Evolutionary conservation across 306 rosid genomes (phyloP).

Genomic region (Rosa multiflora): DNA sequence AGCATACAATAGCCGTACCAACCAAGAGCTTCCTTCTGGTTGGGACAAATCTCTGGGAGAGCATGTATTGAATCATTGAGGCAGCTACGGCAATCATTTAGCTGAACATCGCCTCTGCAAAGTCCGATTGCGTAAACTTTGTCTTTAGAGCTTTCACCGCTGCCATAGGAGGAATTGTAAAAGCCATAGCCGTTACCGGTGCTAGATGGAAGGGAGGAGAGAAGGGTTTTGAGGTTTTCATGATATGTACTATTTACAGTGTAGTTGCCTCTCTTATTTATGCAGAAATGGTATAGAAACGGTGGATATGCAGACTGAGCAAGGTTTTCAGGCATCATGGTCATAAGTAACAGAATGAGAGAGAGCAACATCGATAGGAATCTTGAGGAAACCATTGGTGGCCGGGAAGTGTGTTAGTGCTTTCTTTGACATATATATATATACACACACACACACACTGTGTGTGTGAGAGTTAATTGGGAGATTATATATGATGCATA

Average conservation of each 20-base stretch:
- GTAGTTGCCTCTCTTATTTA: too few relatives aligned
- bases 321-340: neutral
- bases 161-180: slow-evolving; percentile 37
- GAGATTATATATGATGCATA: too few relatives aligned
- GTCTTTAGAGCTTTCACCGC: slow-evolving; percentile 21
- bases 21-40: slow-evolving; percentile 24
- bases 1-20: slow-evolving; percentile 23
- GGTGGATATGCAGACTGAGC: slow-evolving; percentile 27
- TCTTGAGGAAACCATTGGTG: slow-evolving; percentile 18
- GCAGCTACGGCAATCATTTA: slow-evolving; percentile 7
- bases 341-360: slow-evolving; percentile 10
- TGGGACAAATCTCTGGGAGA: slow-evolving; percentile 5
- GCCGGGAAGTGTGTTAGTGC: too few relatives aligned
- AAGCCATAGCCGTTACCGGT: slow-evolving; percentile 31
- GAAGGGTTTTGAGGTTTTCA: slow-evolving; percentile 41
- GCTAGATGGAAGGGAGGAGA: slow-evolving; percentile 34
- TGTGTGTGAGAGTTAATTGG: too few relatives aligned
- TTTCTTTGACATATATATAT: too few relatives aligned
- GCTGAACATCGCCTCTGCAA: slow-evolving; percentile 36
- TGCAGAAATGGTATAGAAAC: too few relatives aligned
- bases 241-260: too few relatives aligned
- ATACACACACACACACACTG: too few relatives aligned
- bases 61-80: neutral
- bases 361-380: neutral
- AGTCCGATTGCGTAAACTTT: slow-evolving; percentile 37